Conservation (phyloP, 2,329 filamentous ascomycete genomes). For the Phyllosticta capitalensis region DNA sequence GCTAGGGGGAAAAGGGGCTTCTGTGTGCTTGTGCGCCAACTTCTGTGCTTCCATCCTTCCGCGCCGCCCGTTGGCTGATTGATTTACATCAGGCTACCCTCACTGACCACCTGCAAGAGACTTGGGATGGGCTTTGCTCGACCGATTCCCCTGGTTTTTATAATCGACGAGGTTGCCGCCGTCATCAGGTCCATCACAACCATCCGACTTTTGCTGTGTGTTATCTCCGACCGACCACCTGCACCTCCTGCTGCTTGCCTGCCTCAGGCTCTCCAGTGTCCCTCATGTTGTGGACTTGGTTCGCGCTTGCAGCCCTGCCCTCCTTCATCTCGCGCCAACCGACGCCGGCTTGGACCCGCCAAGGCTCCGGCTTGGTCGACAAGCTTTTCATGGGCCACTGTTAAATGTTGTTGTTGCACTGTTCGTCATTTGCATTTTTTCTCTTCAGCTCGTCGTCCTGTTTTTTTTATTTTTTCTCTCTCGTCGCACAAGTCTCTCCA, state of each 20-base stretch:
- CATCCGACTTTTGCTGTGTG: not conserved
- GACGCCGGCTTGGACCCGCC: not conserved
- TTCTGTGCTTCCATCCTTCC: no score
- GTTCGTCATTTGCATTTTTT: not conserved
- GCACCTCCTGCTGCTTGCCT: not conserved
- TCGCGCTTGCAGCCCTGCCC: not conserved
- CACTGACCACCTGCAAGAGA: not conserved
- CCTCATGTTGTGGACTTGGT: not conserved
- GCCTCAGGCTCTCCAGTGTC: no score
- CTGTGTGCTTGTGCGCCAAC: no score
- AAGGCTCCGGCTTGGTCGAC: not conserved
- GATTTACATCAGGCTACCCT: constrained; percentile 9
- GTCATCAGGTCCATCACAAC: not conserved
- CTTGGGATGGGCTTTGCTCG: not conserved
- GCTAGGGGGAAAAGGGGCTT: constrained; percentile 1
- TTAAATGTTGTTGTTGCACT: no score
- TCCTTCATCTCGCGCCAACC: not conserved
- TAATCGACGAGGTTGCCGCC: not conserved
- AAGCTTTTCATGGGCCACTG: not conserved
- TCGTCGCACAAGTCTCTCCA: not conserved
- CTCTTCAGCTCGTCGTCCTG: not conserved
- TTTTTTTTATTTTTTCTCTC: not conserved
- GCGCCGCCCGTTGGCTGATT: constrained; percentile 5
- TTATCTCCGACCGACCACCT: not conserved
- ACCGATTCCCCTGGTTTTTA: not conserved